Conservation (phyloP, 169 alveolate genomes). For the Fabrea salina region DNA sequence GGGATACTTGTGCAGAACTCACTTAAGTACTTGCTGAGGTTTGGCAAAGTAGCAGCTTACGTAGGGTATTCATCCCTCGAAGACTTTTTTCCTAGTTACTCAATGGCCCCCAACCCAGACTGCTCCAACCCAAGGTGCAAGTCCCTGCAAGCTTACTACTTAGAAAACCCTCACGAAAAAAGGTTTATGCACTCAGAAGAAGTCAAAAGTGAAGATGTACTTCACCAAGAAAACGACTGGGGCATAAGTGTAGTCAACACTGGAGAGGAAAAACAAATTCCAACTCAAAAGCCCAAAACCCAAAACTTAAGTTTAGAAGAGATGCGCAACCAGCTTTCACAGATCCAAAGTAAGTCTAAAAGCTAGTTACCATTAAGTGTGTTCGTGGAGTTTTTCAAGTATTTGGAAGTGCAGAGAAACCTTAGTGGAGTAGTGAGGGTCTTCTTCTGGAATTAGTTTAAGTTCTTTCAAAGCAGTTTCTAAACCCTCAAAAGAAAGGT, state of each 20-base stretch:
- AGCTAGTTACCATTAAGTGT: no score
- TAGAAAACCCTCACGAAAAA: not conserved
- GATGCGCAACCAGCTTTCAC: not conserved
- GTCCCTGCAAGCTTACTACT: conserved; percentile 46
- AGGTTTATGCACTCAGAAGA: not conserved
- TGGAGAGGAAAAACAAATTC: not conserved
- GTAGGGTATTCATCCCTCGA: conserved; percentile 89
- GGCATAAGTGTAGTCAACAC: not conserved
- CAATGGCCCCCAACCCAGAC: conserved; percentile 87
- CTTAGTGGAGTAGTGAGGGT: no score
- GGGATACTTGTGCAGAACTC: conserved; percentile 93
- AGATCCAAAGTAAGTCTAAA: no score
- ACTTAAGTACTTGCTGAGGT: conserved; percentile 86
- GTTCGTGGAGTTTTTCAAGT: no score
- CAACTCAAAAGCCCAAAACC: not conserved
- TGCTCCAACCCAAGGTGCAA: conserved; percentile 86
- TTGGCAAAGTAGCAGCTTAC: conserved; percentile 88
- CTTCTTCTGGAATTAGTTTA: not conserved
- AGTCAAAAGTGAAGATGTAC: not conserved
- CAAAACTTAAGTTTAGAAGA: conserved; percentile 17
- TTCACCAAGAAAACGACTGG: conserved; percentile 24
- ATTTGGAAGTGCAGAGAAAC: no score
- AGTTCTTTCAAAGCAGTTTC: conserved; percentile 8
- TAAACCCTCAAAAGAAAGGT: not conserved
- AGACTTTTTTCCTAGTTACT: conserved; percentile 88